Evolutionary conservation across 1,284 basidiomycete genomes (phyloP), one percentile per base, ranked within the genome.

Genomic region (Meira miltonrushii): DNA sequence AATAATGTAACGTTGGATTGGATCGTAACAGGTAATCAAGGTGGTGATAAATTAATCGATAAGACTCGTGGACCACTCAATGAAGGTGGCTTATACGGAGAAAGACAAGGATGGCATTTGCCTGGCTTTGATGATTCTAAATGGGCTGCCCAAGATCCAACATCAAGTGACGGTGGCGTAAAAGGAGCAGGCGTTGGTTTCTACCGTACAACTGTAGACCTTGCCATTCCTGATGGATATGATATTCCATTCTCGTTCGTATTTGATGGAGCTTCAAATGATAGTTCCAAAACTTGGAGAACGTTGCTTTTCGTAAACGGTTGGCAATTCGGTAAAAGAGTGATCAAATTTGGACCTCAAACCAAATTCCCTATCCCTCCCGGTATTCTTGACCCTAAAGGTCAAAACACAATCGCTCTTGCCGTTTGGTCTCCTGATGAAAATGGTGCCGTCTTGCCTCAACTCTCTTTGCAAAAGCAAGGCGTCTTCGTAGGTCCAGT

Each of bases 11-110:
- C 48, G 69, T 80, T 80, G 2, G 80, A 82, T 9, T 90, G 89
- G 89, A 88, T 84, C 65, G 87, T 90, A 0, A 87, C 89, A 79
- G 88, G 88, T 40, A 90, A 89, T 75, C 67, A 87, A 2, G 88
- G 88, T 21, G 88, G 89, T 9, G 89, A 90, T 0, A 61, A 86
- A 86, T 58, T 88, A 82, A 78, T 86, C 82, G 89, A 90, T 76
- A 86, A 84, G 78, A 80, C 82, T 15, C 83, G 88, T 41, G 86
- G 85, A 51, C 69, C 88, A 12, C 80, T 88, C 52, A 90, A 90
- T 64, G 88, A 89, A 78, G 89, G 88, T 17, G 89, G 88, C 9
- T 81, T 89, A 10, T 88, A 84, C 60, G 87, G 85, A 23, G 88
- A 90, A 75, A 84, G 88, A 41, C 70, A 82, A 61, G 88, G 89